Evolutionary conservation across 306 rosid genomes (phyloP).

Genomic region (Phaseolus lunatus): DNA sequence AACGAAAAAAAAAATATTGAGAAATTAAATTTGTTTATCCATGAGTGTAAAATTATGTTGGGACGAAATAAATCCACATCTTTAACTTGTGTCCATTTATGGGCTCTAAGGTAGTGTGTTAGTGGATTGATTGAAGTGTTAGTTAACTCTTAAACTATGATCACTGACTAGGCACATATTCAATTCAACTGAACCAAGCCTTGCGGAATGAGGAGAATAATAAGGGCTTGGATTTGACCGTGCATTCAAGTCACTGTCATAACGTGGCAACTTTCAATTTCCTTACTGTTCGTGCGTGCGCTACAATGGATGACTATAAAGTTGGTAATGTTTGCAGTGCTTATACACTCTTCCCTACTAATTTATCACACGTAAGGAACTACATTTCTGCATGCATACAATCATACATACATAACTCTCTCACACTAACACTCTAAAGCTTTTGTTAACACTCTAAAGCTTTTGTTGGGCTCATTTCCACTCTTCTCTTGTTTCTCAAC

Average conservation of each 20-base stretch:
- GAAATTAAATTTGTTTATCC: too few relatives aligned
- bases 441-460: not conserved
- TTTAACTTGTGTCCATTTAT: too few relatives aligned
- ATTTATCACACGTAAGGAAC: not conserved
- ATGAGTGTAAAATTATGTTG: too few relatives aligned
- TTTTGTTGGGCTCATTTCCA: not conserved
- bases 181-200: not conserved
- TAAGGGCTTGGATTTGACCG: not conserved
- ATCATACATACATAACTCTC: not conserved
- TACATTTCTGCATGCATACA: not conserved
- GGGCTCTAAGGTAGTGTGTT: too few relatives aligned
- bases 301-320: not conserved
- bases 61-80: too few relatives aligned
- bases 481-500: not conserved
- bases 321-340: not conserved
- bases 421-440: not conserved
- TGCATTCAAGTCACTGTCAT: not conserved
- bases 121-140: too few relatives aligned
- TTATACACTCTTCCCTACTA: not conserved
- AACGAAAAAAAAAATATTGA: too few relatives aligned
- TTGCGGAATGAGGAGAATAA: not conserved
- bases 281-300: not conserved
- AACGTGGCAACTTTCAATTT: not conserved
- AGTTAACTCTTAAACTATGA: too few relatives aligned
- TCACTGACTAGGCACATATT: not conserved